Evolutionary conservation across 2,329 filamentous ascomycete genomes (phyloP).

Genomic region (Nothophoma quercina): DNA sequence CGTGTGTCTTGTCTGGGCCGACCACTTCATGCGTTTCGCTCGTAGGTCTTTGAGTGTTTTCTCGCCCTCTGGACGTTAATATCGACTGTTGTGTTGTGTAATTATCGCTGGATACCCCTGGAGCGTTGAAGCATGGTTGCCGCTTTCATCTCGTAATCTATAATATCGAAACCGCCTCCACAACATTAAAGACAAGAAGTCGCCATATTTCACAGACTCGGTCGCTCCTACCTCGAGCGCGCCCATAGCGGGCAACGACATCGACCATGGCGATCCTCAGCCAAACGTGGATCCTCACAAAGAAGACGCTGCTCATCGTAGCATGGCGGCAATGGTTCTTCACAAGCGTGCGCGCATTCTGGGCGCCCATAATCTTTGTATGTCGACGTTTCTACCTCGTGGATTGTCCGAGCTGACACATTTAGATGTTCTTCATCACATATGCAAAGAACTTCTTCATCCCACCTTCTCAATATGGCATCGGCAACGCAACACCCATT

Average conservation of each 20-base stretch:
- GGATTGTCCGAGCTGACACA: constrained; percentile 17
- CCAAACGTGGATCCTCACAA: constrained; percentile 64
- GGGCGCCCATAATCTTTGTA: constrained; percentile 63
- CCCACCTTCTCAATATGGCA: constrained; percentile 76
- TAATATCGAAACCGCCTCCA: background rate
- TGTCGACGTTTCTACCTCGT: constrained; percentile 1
- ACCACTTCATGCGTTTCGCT: background rate
- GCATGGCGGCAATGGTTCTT: constrained; percentile 62
- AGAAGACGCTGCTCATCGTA: constrained; percentile 65
- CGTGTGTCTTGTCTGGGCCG: background rate
- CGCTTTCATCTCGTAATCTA: constrained; percentile 6
- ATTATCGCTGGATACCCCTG: background rate
- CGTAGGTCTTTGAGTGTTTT: background rate
- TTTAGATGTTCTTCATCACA: constrained; percentile 58
- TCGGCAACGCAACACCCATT: constrained; percentile 69
- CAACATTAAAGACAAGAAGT: background rate
- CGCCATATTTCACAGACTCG: background rate
- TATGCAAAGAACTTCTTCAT: constrained; percentile 86
- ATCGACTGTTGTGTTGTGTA: background rate
- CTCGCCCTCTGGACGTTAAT: background rate
- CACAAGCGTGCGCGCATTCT: constrained; percentile 63
- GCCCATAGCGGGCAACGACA: constrained; percentile 24
- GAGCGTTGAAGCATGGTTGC: constrained; percentile 5
- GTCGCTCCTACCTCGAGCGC: constrained; percentile 5
- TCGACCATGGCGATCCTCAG: constrained; percentile 50